phyloP scores from a whole-genome alignment of 2,329 filamentous ascomycete genomes.

The Achaetomium macrosporum region DNA sequence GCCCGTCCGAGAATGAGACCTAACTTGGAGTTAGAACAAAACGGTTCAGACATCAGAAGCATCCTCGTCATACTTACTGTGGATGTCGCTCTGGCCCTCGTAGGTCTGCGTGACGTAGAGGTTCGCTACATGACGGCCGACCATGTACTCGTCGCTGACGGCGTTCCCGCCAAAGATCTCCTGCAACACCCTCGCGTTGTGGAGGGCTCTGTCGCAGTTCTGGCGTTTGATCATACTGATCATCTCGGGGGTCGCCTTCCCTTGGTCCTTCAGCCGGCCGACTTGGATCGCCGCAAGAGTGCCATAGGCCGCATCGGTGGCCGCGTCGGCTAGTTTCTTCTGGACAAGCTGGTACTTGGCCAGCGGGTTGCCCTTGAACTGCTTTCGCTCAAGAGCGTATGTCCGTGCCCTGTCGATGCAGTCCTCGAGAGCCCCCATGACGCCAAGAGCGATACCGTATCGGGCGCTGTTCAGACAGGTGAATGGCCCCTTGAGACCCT shows the following conservation, averaged over 20 bases:
- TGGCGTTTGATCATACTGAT: slow-evolving; percentile 95
- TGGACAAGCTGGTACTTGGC: slow-evolving; percentile 96
- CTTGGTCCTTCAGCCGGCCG: slow-evolving; percentile 85
- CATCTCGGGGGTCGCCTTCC: slow-evolving; percentile 87
- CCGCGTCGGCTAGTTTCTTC: slow-evolving; percentile 93
- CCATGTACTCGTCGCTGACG: slow-evolving; percentile 94
- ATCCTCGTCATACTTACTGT: slow-evolving; percentile 56
- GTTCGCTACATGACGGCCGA: slow-evolving; percentile 92
- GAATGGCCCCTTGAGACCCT: slow-evolving; percentile 85
- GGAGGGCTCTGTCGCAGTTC: slow-evolving; percentile 87
- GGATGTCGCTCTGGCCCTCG: slow-evolving; percentile 96
- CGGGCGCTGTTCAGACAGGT: slow-evolving; percentile 90
- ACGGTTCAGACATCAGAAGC: not conserved
- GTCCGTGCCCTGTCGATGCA: slow-evolving; percentile 73
- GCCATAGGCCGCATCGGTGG: slow-evolving; percentile 85
- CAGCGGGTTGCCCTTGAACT: slow-evolving; percentile 93
- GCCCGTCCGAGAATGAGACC: slow-evolving; percentile 61
- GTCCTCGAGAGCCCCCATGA: slow-evolving; percentile 91
- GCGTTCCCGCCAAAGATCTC: slow-evolving; percentile 97
- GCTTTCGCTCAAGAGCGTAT: slow-evolving; percentile 87
- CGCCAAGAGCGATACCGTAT: slow-evolving; percentile 89
- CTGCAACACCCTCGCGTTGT: slow-evolving; percentile 74
- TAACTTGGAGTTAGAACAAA: slow-evolving; percentile 29
- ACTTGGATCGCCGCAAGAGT: slow-evolving; percentile 88
- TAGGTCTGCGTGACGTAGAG: slow-evolving; percentile 97